Evolutionary conservation across 345 rosid genomes (phyloP), one percentile per base, ranked within the genome.

Genomic region (Lagerstroemia speciosa): DNA sequence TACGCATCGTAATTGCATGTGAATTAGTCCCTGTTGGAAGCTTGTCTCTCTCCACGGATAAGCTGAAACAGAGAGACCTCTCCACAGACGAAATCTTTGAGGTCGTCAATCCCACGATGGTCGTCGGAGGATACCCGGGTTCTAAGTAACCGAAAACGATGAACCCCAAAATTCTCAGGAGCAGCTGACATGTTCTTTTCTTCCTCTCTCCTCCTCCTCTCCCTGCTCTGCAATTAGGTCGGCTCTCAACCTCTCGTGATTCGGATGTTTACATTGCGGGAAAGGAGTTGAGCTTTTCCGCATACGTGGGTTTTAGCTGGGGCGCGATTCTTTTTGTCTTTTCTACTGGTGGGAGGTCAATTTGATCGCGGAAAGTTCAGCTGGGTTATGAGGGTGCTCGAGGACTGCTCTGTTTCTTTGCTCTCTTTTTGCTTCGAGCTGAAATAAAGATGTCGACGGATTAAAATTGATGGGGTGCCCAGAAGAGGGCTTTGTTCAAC

Each of bases 161-260:
- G 16, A 46, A 60, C 52, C 19, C 32, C 30, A 17, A 50, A 34
- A 24, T 6, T 20, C 30, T 9, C 58, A 16, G 34, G 26, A 64
- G 86, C 78, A 62, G 97, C 81, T 90, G 78, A 72, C 76, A 79
- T 67, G 93, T 90, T 83, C 81, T 80, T 87, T 84, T 89, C 97
- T 76, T 77, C 53, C 22, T 32, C 38, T 32, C 27, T 27, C 15
- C 2, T 17, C 10, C 31, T 16, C 24, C 19, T 1, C 5, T n/a
- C 32, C n/a, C 12, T 29, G 16, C 45, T 34, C 53, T 50, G 38
- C 24, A 26, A 46, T 60, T 72, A 67, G 75, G 71, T 67, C 70
- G 36, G 6, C 29, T 36, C 45, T 72, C 75, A 43, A 67, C 73
- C 74, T 79, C 83, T 88, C 70, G 74, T 64, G 60, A 26, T 7